phyloP scores from a whole-genome alignment of 106 monocot species.

The Chionographis japonica region DNA sequence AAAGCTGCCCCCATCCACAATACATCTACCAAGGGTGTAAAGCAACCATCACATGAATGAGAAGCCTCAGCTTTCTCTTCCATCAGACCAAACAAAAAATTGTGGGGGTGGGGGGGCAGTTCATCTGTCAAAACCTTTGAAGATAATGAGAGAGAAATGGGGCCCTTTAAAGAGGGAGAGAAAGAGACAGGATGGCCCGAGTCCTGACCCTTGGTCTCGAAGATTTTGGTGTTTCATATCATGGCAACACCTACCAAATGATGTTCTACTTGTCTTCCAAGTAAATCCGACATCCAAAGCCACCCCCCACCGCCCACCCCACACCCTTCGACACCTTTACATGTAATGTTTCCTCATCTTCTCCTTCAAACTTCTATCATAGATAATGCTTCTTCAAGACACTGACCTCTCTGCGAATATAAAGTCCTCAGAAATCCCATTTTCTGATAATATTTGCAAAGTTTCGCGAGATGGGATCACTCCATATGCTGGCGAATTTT shows the following conservation, averaged over 20 bases:
- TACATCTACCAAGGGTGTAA: conserved; percentile 5
- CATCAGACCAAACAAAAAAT: background rate
- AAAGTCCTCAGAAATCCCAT: background rate
- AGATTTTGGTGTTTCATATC: conserved; percentile 24
- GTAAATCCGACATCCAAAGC: conserved; percentile 44
- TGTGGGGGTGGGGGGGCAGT: too few species aligned
- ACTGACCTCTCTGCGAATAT: background rate
- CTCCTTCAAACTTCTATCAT: background rate
- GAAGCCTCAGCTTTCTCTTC: conserved; percentile 10
- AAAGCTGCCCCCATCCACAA: background rate
- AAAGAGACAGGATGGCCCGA: background rate
- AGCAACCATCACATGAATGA: conserved; percentile 14
- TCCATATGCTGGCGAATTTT: conserved; percentile 22
- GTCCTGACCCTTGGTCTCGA: conserved; percentile 16
- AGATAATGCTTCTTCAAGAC: background rate
- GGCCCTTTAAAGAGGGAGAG: background rate
- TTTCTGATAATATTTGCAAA: background rate
- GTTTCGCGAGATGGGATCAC: conserved; percentile 26
- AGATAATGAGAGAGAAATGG: background rate
- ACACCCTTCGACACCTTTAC: conserved; percentile 11
- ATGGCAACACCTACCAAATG: conserved; percentile 30
- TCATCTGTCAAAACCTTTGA: too few species aligned
- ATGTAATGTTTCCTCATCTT: background rate
- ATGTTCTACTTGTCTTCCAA: conserved; percentile 56
- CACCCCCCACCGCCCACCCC: conserved; percentile 20